These are phyloP conservation scores for Saccharomycopsis hybrid DNA, from an alignment of 1,139 yeast genomes.

Conservation along the genomic window DNA sequence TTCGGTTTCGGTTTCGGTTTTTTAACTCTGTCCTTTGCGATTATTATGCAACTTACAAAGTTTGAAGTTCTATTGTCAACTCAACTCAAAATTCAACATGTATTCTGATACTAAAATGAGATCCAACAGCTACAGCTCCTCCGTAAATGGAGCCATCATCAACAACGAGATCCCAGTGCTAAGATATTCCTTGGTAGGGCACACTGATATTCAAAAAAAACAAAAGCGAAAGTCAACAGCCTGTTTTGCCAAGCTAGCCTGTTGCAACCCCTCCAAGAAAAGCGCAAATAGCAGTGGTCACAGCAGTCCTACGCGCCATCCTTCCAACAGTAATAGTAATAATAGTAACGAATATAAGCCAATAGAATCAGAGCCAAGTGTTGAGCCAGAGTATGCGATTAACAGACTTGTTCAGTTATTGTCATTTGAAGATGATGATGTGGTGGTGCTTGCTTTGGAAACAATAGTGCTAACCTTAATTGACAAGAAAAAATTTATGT, in stretches of 20 bases:
- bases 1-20: background rate
- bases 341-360: background rate
- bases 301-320: background rate
- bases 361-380: background rate
- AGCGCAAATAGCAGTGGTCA: background rate
- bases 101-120: background rate
- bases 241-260: constrained; percentile 16
- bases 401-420: constrained; percentile 14
- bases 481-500: constrained; percentile 15
- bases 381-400: constrained; percentile 15
- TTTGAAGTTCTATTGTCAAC: background rate
- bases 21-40: background rate
- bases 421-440: constrained; percentile 14
- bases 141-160: constrained; percentile 3
- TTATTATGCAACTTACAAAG: background rate
- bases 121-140: constrained; percentile 7
- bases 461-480: constrained; percentile 19
- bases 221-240: constrained; percentile 14
- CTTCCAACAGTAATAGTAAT: background rate
- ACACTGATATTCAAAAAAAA: constrained; percentile 11
- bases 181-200: constrained; percentile 17
- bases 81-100: too few relatives aligned
- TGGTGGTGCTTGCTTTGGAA: constrained; percentile 15
- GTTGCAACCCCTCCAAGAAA: constrained; percentile 8
- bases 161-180: constrained; percentile 17